A percentile compares a stretch with the other conserved stretches of the same genome.
These are phyloP conservation scores for Camellia oleifera DNA, from an alignment of 179 eudicot species.

Conservation along the genomic window DNA sequence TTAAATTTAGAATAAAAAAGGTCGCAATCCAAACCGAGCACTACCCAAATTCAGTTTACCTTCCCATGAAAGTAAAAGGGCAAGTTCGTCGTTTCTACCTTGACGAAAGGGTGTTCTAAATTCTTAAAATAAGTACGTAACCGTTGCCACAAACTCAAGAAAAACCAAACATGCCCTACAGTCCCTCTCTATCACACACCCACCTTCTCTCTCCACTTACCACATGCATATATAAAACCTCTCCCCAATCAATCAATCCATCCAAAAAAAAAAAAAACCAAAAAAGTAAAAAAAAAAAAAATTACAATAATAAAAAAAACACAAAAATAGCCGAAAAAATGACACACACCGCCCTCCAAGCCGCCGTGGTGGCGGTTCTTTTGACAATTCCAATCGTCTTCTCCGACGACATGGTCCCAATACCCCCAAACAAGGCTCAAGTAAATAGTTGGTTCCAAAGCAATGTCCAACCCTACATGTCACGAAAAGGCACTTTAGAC, in stretches of 20 bases:
- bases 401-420: slow-evolving; percentile 11
- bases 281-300: not conserved
- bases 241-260: not conserved
- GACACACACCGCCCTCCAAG: not conserved
- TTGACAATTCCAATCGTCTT: slow-evolving; percentile 1
- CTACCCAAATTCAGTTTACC: too few relatives aligned
- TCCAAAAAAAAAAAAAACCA: not conserved
- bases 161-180: not conserved
- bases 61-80: too few relatives aligned
- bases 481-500: slow-evolving; percentile 28
- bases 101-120: too few relatives aligned
- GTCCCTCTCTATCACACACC: slow-evolving; percentile 3
- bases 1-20: too few relatives aligned
- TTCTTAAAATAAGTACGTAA: not conserved
- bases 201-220: not conserved
- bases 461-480: slow-evolving; percentile 14
- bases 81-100: too few relatives aligned
- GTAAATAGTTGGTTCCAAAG: slow-evolving; percentile 37
- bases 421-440: slow-evolving; percentile 32
- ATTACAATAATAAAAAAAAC: too few relatives aligned
- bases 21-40: too few relatives aligned
- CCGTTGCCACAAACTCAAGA: not conserved
- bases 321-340: not conserved
- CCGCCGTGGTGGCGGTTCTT: slow-evolving; percentile 8
- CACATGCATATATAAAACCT: not conserved